Conservation (phyloP, 1,139 yeast species). For the Tardiomyces digboiensis region DNA sequence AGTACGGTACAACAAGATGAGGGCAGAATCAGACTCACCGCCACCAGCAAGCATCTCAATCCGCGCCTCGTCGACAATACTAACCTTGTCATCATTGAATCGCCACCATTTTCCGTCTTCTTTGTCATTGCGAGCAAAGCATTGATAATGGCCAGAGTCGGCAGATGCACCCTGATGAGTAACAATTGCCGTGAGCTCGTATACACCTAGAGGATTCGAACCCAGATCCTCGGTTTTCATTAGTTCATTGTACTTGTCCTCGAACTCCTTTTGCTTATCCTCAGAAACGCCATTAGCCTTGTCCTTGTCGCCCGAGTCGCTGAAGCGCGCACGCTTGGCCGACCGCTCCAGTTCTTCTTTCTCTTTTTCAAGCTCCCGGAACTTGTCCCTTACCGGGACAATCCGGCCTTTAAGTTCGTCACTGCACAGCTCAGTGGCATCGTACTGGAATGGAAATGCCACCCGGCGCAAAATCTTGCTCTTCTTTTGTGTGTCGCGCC, state of each 20-base stretch:
- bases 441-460: constrained; percentile 89
- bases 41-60: constrained; percentile 91
- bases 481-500: constrained; percentile 81
- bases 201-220: constrained; percentile 82
- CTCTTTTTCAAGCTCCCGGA: constrained; percentile 69
- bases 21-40: constrained; percentile 94
- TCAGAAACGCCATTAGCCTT: constrained; percentile 28
- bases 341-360: constrained; percentile 66
- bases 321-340: constrained; percentile 52
- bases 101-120: constrained; percentile 81
- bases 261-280: constrained; percentile 30
- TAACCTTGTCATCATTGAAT: constrained; percentile 91
- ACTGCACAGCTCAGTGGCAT: constrained; percentile 76
- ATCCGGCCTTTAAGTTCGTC: constrained; percentile 60
- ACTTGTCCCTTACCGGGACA: constrained; percentile 64
- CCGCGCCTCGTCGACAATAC: constrained; percentile 62
- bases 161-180: constrained; percentile 96
- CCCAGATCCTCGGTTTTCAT: constrained; percentile 37
- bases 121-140: constrained; percentile 64
- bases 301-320: constrained; percentile 20
- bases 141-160: constrained; percentile 95
- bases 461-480: constrained; percentile 92
- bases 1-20: constrained; percentile 77
- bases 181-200: constrained; percentile 72
- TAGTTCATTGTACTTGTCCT: constrained; percentile 18